These are phyloP conservation scores for Fagus sylvatica DNA, from an alignment of 306 rosid species.

Conservation along the genomic window DNA sequence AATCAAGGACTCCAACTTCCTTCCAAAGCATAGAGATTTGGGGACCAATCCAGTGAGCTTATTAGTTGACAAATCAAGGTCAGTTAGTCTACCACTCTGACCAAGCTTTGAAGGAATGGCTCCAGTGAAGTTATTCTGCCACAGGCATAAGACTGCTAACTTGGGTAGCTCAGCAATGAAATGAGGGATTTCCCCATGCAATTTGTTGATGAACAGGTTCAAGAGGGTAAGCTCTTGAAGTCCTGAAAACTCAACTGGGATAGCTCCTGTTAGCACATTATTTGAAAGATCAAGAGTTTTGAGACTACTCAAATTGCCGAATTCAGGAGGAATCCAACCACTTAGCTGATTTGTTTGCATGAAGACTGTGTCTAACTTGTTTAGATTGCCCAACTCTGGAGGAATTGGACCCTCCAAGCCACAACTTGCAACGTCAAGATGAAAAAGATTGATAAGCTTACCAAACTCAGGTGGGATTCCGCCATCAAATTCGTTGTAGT, in stretches of 20 bases:
- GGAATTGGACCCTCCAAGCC: conserved; percentile 76
- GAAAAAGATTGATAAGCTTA: conserved; percentile 56
- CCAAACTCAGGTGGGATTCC: conserved; percentile 68
- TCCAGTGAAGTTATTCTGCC: conserved; percentile 91
- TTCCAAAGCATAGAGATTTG: conserved; percentile 62
- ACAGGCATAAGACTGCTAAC: conserved; percentile 65
- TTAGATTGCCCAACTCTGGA: conserved; percentile 65
- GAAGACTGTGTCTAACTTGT: conserved; percentile 65
- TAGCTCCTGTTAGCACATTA: conserved; percentile 72
- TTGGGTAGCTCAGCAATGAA: conserved; percentile 66
- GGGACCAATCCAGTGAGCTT: conserved; percentile 88
- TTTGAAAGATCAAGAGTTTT: conserved; percentile 74
- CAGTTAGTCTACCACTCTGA: conserved; percentile 56
- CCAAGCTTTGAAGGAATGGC: conserved; percentile 74
- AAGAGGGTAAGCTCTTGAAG: conserved; percentile 68
- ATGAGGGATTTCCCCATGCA: conserved; percentile 76
- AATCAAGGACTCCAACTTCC: conserved; percentile 61
- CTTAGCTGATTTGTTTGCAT: conserved; percentile 80
- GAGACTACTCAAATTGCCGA: conserved; percentile 66
- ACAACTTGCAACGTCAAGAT: conserved; percentile 82
- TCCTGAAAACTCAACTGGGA: conserved; percentile 61
- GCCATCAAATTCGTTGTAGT: conserved; percentile 73
- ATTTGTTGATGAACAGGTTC: conserved; percentile 79
- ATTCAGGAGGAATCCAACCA: conserved; percentile 62
- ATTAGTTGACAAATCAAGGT: conserved; percentile 80